Evolutionary conservation across 164 flowering plant genomes (phyloP).

Genomic region (Liriodendron chinense): DNA sequence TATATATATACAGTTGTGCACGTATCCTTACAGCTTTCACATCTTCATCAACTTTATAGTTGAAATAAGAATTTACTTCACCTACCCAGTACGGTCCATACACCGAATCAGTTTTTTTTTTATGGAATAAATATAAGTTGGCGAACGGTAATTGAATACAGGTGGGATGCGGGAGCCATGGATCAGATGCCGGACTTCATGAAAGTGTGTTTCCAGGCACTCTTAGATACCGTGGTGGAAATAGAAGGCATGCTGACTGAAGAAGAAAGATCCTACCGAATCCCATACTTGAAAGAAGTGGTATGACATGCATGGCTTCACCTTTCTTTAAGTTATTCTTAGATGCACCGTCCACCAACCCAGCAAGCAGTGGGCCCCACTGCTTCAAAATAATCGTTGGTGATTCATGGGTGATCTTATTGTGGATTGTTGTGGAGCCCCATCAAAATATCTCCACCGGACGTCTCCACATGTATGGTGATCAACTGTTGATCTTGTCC

Average conservation of each 20-base stretch:
- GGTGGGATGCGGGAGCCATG: conserved; percentile 5
- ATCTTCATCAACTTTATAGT: no score
- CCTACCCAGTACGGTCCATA: no score
- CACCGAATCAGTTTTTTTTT: no score
- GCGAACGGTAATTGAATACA: background rate
- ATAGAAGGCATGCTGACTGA: background rate
- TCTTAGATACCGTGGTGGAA: background rate
- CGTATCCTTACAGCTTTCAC: no score
- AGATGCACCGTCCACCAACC: no score
- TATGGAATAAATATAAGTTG: no score
- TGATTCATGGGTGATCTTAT: background rate
- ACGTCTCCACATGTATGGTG: no score
- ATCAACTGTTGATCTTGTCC: no score
- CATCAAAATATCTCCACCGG: no score
- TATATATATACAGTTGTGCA: no score
- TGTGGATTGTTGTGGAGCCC: no score
- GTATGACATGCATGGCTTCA: background rate
- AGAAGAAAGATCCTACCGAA: background rate
- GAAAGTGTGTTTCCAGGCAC: background rate
- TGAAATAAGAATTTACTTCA: no score
- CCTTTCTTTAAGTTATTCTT: background rate
- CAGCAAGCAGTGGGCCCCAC: conserved; percentile 25
- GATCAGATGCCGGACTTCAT: conserved; percentile 4
- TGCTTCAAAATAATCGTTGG: conserved; percentile 9
- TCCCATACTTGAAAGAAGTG: background rate